These are phyloP conservation scores for Tritrichomonas foetus DNA, from an alignment of 208 protist genomes.

Conservation along the genomic window DNA sequence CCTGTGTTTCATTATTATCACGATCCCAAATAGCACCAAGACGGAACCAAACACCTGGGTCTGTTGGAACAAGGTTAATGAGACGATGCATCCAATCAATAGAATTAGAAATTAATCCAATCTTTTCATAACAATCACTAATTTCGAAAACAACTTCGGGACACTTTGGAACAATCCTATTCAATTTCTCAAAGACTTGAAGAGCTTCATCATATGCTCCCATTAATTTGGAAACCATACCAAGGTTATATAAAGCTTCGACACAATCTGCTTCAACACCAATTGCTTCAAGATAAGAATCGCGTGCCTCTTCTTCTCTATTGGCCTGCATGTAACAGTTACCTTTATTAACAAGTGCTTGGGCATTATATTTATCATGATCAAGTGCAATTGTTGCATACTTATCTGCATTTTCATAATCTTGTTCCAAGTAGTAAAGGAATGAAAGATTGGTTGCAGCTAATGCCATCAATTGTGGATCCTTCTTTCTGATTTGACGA, in stretches of 20 bases:
- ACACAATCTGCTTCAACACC: slow-evolving; percentile 84
- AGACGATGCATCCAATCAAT: slow-evolving; percentile 63
- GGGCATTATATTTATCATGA: slow-evolving; percentile 84
- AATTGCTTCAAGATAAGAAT: slow-evolving; percentile 79
- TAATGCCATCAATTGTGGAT: neutral
- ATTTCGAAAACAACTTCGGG: slow-evolving; percentile 87
- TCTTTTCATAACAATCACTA: slow-evolving; percentile 65
- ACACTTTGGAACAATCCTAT: slow-evolving; percentile 75
- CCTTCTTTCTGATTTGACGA: neutral
- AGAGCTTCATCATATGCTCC: slow-evolving; percentile 55
- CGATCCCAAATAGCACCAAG: slow-evolving; percentile 78
- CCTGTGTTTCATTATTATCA: slow-evolving; percentile 57
- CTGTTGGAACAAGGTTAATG: slow-evolving; percentile 70
- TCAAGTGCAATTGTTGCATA: slow-evolving; percentile 84
- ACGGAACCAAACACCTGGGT: slow-evolving; percentile 78
- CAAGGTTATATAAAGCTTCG: slow-evolving; percentile 91
- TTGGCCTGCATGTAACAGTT: slow-evolving; percentile 78
- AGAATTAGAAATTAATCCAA: neutral
- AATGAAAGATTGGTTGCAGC: slow-evolving; percentile 91
- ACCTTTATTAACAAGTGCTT: slow-evolving; percentile 89
- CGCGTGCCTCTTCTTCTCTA: slow-evolving; percentile 73
- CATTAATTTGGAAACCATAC: slow-evolving; percentile 71
- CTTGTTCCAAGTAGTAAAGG: slow-evolving; percentile 90
- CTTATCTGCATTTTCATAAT: slow-evolving; percentile 82
- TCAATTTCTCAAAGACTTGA: slow-evolving; percentile 81